phyloP scores from a whole-genome alignment of 1,284 basidiomycete species.

The Puccinia hordei region DNA sequence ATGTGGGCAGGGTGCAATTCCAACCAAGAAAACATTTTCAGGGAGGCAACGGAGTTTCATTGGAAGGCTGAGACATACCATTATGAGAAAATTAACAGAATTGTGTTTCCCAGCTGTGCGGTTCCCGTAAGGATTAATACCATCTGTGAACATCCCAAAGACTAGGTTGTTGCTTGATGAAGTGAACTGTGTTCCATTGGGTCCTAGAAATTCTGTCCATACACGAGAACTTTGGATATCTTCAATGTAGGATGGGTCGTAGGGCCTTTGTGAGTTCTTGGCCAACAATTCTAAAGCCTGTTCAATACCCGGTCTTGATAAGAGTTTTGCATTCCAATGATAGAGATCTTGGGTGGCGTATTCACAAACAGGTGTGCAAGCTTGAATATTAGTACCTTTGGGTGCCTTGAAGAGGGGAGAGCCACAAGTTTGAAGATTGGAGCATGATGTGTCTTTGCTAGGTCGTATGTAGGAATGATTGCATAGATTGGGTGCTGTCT shows the following conservation, averaged over 20 bases:
- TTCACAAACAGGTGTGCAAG: neutral
- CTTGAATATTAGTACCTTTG: neutral
- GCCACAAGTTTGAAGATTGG: neutral
- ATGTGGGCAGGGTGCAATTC: slow-evolving; percentile 58
- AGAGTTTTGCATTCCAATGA: slow-evolving; percentile 31
- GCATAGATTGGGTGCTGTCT: neutral
- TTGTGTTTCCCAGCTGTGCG: neutral
- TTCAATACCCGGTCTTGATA: slow-evolving; percentile 26
- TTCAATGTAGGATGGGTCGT: neutral
- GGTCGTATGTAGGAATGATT: neutral
- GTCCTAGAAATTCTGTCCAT: slow-evolving; percentile 8
- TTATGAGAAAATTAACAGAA: slow-evolving; percentile 11
- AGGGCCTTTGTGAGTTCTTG: slow-evolving; percentile 5
- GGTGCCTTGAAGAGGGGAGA: slow-evolving; percentile 1
- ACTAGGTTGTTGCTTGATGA: neutral
- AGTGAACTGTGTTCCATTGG: slow-evolving; percentile 17
- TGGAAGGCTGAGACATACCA: slow-evolving; percentile 53
- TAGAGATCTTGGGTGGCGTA: slow-evolving; percentile 30
- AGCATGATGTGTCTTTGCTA: neutral
- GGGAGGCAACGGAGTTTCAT: slow-evolving; percentile 56
- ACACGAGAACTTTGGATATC: slow-evolving; percentile 37
- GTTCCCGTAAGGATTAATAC: slow-evolving; percentile 42
- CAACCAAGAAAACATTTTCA: slow-evolving; percentile 60
- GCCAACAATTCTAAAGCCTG: neutral
- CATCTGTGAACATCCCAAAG: slow-evolving; percentile 27